These are phyloP conservation scores for Calonectria henricotiae DNA, from an alignment of 2,329 filamentous ascomycete genomes.

Conservation along the genomic window DNA sequence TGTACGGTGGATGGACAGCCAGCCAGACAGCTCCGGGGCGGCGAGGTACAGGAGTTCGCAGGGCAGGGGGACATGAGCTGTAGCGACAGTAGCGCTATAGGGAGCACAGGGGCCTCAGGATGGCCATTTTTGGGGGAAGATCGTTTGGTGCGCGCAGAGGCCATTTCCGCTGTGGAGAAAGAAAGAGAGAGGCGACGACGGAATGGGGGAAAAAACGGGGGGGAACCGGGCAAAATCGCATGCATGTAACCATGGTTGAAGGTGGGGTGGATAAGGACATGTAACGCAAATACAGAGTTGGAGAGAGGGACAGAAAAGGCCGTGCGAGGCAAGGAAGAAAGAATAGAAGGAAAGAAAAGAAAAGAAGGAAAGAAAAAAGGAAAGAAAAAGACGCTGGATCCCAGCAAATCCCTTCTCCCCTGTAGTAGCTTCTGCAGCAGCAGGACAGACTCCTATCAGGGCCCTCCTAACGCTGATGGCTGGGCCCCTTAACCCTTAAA, in stretches of 20 bases:
- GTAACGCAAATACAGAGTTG: neutral
- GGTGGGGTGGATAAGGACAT: no score
- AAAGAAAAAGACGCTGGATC: no score
- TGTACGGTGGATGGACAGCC: no score
- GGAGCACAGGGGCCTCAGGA: slow-evolving; percentile 27
- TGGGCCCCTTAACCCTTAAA: neutral
- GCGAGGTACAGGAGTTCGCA: slow-evolving; percentile 14
- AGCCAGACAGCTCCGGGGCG: neutral
- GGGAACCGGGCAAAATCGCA: neutral
- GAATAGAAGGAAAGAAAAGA: no score
- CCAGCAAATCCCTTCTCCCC: neutral
- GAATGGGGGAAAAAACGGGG: neutral
- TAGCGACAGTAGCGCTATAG: slow-evolving; percentile 19
- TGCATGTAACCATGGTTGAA: slow-evolving; percentile 1
- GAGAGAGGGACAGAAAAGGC: neutral
- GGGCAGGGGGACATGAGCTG: slow-evolving; percentile 3
- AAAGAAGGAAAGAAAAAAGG: no score
- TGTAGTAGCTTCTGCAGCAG: neutral
- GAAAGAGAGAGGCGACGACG: neutral
- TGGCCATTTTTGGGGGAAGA: slow-evolving; percentile 15
- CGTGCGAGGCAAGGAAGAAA: no score
- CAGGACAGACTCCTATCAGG: neutral
- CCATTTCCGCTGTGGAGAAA: slow-evolving; percentile 8
- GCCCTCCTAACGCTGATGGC: slow-evolving; percentile 2
- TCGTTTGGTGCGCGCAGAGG: slow-evolving; percentile 15